phyloP scores from a whole-genome alignment of 2,329 filamentous ascomycete species.

The Neofusicoccum ribis region DNA sequence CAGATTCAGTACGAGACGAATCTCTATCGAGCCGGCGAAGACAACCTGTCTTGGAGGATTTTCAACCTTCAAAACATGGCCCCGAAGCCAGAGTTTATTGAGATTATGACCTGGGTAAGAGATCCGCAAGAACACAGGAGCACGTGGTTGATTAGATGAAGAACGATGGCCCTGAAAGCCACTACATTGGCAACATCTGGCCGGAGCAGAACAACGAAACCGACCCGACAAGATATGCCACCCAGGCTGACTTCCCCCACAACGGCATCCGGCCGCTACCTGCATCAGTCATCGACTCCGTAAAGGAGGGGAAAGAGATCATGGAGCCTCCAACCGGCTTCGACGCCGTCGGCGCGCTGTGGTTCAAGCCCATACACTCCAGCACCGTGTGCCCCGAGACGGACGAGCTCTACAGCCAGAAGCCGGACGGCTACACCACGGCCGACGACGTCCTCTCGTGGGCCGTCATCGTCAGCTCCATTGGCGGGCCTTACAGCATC shows the following conservation, averaged over 20 bases:
- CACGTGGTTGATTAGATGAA: not conserved
- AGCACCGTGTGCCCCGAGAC: not conserved
- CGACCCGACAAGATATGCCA: slow-evolving; percentile 27
- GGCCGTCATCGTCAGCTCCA: not conserved
- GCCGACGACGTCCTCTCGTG: not conserved
- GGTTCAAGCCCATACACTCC: not conserved
- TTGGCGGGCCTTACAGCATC: not conserved
- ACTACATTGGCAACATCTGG: slow-evolving; percentile 41
- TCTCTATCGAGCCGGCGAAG: slow-evolving; percentile 37
- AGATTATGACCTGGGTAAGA: slow-evolving; percentile 35
- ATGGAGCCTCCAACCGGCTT: not conserved
- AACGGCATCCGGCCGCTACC: slow-evolving; percentile 38
- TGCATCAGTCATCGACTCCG: slow-evolving; percentile 38
- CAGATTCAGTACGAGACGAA: slow-evolving; percentile 26
- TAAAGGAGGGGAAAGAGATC: slow-evolving; percentile 24
- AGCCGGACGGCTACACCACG: not conserved
- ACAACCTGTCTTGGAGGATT: slow-evolving; percentile 39
- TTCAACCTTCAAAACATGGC: slow-evolving; percentile 35
- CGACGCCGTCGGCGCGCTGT: not conserved
- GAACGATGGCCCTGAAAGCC: slow-evolving; percentile 40
- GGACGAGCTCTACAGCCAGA: not conserved
- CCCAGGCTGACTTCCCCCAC: slow-evolving; percentile 31
- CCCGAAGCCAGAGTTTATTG: slow-evolving; percentile 31
- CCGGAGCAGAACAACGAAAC: slow-evolving; percentile 31
- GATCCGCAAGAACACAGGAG: too few species aligned